phyloP scores from a whole-genome alignment of 2,329 filamentous ascomycete species.

The Huntiella bhutanensis region DNA sequence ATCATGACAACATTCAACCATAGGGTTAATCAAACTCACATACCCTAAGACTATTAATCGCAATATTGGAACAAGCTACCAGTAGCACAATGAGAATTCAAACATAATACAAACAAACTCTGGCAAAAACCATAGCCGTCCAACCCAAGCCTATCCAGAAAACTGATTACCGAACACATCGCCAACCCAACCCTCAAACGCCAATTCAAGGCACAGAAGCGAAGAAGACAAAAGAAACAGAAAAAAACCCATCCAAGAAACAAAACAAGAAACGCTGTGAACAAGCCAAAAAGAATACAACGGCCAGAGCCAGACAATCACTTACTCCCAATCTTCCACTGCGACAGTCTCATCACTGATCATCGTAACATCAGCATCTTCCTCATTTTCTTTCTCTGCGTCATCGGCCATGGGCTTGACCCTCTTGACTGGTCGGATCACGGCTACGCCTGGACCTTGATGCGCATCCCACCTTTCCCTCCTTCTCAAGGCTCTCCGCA shows the following conservation, averaged over 20 bases:
- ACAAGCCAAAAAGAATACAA: background rate
- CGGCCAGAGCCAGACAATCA: background rate
- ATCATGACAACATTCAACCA: too few species aligned
- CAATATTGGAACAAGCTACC: too few species aligned
- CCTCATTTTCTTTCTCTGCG: constrained; percentile 17
- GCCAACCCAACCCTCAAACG: background rate
- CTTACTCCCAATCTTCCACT: constrained; percentile 19
- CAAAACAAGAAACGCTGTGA: background rate
- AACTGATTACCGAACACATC: background rate
- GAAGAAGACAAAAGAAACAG: constrained; percentile 4
- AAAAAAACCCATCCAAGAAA: background rate
- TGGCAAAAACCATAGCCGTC: too few species aligned
- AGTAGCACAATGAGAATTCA: too few species aligned
- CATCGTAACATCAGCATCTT: constrained; percentile 22
- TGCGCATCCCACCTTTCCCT: constrained; percentile 50
- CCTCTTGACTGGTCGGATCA: constrained; percentile 29
- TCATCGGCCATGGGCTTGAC: constrained; percentile 14
- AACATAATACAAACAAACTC: too few species aligned
- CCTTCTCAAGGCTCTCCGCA: constrained; percentile 44
- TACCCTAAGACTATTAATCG: too few species aligned
- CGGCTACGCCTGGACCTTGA: constrained; percentile 25
- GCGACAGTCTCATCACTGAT: constrained; percentile 30
- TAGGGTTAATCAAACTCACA: too few species aligned
- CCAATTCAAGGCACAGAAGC: background rate
- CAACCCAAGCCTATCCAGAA: background rate